phyloP scores from a whole-genome alignment of 495 filamentous ascomycete genomes.

The Aspergillus avenaceus region DNA sequence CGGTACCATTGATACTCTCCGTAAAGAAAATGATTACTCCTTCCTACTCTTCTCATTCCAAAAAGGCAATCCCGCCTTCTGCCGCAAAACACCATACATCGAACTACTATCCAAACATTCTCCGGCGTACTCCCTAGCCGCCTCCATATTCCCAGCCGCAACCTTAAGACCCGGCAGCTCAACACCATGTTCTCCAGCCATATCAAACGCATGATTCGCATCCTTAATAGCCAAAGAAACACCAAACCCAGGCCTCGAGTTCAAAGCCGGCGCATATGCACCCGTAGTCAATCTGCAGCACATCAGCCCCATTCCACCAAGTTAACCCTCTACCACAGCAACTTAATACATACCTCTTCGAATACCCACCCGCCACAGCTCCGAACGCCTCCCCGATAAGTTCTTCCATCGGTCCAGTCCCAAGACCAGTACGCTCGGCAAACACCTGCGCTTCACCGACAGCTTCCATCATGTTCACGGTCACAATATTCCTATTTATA shows the following conservation, averaged over 20 bases:
- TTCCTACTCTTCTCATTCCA: conserved; percentile 46
- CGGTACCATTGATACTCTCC: no score
- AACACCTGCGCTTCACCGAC: conserved; percentile 53
- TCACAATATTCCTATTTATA: conserved; percentile 37
- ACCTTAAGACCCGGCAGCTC: conserved; percentile 36
- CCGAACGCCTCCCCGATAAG: conserved; percentile 51
- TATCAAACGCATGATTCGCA: conserved; percentile 36
- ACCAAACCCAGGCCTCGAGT: conserved; percentile 40
- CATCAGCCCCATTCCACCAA: not conserved
- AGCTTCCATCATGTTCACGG: conserved; percentile 46
- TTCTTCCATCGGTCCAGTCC: conserved; percentile 44
- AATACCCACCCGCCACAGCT: conserved; percentile 44
- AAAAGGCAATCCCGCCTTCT: conserved; percentile 39
- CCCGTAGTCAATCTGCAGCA: conserved; percentile 37
- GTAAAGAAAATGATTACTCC: no score
- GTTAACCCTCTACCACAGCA: no score
- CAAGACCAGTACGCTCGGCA: conserved; percentile 50
- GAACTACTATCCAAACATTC: conserved; percentile 43
- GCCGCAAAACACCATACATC: conserved; percentile 42
- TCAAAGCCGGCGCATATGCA: conserved; percentile 40
- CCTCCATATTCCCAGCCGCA: conserved; percentile 36
- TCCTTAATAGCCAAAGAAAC: conserved; percentile 46
- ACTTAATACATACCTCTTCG: conserved; percentile 40
- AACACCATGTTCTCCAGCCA: conserved; percentile 32
- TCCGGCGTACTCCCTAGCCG: conserved; percentile 37